A percentile compares a stretch with the other conserved stretches of the same genome.
These are phyloP conservation scores for Cadophora luteo-olivacea DNA, from an alignment of 2,329 filamentous ascomycete species.

Conservation along the genomic window DNA sequence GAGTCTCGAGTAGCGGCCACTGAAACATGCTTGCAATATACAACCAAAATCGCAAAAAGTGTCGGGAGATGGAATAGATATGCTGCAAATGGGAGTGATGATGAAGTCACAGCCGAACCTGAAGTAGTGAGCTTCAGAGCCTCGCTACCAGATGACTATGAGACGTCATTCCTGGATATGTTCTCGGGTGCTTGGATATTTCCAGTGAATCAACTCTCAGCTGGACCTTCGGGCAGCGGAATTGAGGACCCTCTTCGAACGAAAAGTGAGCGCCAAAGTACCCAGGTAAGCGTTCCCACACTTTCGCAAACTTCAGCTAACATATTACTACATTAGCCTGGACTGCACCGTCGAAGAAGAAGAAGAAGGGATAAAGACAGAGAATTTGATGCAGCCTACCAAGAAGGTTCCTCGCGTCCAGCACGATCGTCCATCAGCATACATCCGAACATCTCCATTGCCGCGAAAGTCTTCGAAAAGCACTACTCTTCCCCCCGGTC, in stretches of 20 bases:
- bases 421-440: not conserved
- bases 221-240: slow-evolving; percentile 21
- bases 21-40: slow-evolving; percentile 29
- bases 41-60: slow-evolving; percentile 25
- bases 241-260: not conserved
- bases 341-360: not conserved
- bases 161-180: slow-evolving; percentile 24
- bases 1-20: slow-evolving; percentile 22
- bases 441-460: slow-evolving; percentile 2
- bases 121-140: slow-evolving; percentile 19
- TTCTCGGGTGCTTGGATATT: slow-evolving; percentile 30
- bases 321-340: not conserved
- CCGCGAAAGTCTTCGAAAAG: not conserved
- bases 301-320: not conserved
- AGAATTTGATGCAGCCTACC: not conserved
- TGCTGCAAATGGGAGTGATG: slow-evolving; percentile 17
- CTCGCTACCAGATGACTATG: slow-evolving; percentile 19
- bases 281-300: slow-evolving; percentile 2
- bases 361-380: not conserved
- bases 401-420: not conserved
- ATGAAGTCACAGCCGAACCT: slow-evolving; percentile 14
- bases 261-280: not conserved
- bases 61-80: slow-evolving; percentile 26
- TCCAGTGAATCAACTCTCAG: slow-evolving; percentile 22
- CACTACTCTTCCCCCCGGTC: not conserved